Base-by-base conservation (phyloP, 2,329 filamentous ascomycete genomes). In the Neofusicoccum laricinum region DNA sequence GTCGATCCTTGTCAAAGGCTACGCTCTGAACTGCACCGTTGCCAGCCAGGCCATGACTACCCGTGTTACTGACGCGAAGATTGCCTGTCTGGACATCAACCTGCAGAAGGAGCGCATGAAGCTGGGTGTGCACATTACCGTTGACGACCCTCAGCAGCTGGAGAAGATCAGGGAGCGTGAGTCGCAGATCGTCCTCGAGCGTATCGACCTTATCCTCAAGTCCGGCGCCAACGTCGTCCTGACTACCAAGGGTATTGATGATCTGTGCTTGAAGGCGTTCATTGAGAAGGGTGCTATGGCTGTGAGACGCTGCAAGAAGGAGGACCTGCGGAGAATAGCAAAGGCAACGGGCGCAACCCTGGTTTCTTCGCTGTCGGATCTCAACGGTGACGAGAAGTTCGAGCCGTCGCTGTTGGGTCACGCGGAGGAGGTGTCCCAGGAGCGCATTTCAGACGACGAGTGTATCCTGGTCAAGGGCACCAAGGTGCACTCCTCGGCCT, bases 21-120 rank as follows among this genome's bases (percentile, higher is more conserved):
- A 99, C 77, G 95, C 95, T 65, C 82, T 99, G 73, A 99, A 99
- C 85, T 99, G 95, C 84, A 99, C 95, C 41, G 93, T 99, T 65
- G 95, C 95, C 63, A 97, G 93, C 64, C 95, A 99, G 80, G 95
- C 95, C 50, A 99, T 99, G 95, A 92, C 88, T 72, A 99, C 95
- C 34, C 87, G 91, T 71, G 87, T 99, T 76, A 87, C 86, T 61
- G 93, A 98, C 78, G 95, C 95, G 69, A 98, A 96, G 84, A 99
- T 99, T 78, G 95, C 95, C 57, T 90, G 94, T 72, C 81, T 99
- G 67, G 95, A 99, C 77, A 98, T 99, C 87, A 99, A 99, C 80
- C 79, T 99, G 73, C 94, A 98, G 76, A 99, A 99, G 84, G 94
- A 98, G 84, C 87, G 94, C 71, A 98, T 99, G 95, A 98, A 99